Base-by-base conservation (phyloP, 495 filamentous ascomycete genomes). In the Tuber calosporum region DNA sequence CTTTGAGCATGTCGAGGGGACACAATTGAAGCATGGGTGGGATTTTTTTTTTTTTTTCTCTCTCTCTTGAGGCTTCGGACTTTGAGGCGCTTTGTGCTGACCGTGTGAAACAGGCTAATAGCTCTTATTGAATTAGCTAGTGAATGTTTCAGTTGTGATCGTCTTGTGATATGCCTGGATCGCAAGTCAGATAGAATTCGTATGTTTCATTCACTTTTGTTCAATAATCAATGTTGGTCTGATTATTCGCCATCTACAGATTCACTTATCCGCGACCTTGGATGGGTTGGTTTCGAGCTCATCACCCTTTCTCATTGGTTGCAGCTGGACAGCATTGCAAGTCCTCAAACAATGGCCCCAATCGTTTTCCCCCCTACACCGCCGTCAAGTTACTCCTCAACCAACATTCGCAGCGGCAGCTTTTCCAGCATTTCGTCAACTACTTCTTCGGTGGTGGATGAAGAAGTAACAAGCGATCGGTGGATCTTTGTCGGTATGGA, bases 401-500 rank as follows among this genome's bases (percentile, higher is more conserved):
- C 77, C 48, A 75, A 75, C 80, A 73, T 78, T 66, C 76, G 76
- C 67, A 78, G 76, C 70, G 74, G 76, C 70, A 78, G 76, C 42
- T 78, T 78, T 69, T 78, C 76, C 17, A 78, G 76, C 39, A 69
- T 78, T 45, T 77, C 70, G 62, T 78, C 76, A 19, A 72, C 77
- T 2, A 75, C 78, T 22, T 77, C 74, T 30, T 77, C 78, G 17
- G 74, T 79, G 37, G 71, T 62, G 15, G 83, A 84, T 37, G 72
- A 83, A 71, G 85, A 90, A 79, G 81, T 87, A 74, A 83, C 87
- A 20, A 96, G 93, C 83, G 83, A 88, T 38, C 85, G 86, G 75
- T 97, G 94, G 94, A 76, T 97, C 15, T 93, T 94, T 82, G 85
- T 97, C 83, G 88, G 89, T 17, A 94, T 94, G 87, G 93, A 97